Conservation (phyloP, 805 yeast genomes). For the Candida coleopterorum region DNA sequence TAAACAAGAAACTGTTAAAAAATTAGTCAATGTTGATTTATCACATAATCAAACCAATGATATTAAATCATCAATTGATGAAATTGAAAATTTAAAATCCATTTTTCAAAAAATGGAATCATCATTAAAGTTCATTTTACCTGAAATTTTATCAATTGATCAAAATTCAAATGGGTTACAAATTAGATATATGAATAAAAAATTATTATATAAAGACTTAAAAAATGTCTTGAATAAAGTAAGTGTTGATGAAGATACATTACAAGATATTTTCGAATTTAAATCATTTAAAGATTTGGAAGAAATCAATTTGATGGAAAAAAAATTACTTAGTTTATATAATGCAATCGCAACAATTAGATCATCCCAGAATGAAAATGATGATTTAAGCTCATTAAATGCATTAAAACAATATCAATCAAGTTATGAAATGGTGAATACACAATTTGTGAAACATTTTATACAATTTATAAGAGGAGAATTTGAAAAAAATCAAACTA, state of each 20-base stretch:
- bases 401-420: slow-evolving; percentile 66
- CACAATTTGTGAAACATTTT: slow-evolving; percentile 45
- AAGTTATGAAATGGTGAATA: slow-evolving; percentile 53
- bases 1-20: slow-evolving; percentile 58
- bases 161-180: slow-evolving; percentile 77
- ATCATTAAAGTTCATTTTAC: slow-evolving; percentile 42
- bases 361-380: slow-evolving; percentile 28
- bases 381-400: slow-evolving; percentile 53
- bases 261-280: slow-evolving; percentile 42
- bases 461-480: slow-evolving; percentile 28
- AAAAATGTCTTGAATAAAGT: slow-evolving; percentile 67
- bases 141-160: slow-evolving; percentile 69
- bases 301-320: slow-evolving; percentile 47
- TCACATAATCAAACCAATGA: slow-evolving; percentile 31
- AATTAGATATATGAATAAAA: slow-evolving; percentile 76
- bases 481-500: slow-evolving; percentile 25
- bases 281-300: slow-evolving; percentile 45
- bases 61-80: slow-evolving; percentile 27
- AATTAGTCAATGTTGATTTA: slow-evolving; percentile 32
- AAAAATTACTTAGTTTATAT: slow-evolving; percentile 49
- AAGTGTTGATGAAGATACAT: slow-evolving; percentile 53
- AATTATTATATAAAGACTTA: slow-evolving; percentile 65
- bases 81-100: slow-evolving; percentile 31
- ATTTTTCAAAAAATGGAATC: slow-evolving; percentile 39
- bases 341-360: slow-evolving; percentile 63